A percentile compares a stretch with the other conserved stretches of the same genome.
Conservation (phyloP, 2,329 filamentous ascomycete species). For the Sphaerulina vaccinii region DNA sequence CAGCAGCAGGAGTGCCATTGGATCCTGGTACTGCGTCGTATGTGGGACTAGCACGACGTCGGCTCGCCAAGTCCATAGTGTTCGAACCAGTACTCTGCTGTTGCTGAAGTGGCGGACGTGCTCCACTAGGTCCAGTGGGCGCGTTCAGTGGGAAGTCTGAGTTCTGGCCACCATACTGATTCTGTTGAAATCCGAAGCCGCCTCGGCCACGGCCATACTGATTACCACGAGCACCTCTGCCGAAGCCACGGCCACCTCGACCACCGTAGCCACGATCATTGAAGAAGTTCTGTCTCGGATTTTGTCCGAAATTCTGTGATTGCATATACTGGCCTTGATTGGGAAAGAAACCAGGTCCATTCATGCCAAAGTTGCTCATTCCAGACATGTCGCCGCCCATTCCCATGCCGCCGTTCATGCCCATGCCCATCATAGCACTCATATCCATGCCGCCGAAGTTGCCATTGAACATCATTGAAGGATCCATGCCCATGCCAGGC, state of each 20-base stretch:
- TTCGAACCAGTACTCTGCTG: constrained; percentile 23
- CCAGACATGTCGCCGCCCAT: constrained; percentile 51
- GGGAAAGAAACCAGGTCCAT: constrained; percentile 60
- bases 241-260: constrained; percentile 45
- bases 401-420: constrained; percentile 72
- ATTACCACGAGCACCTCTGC: constrained; percentile 33
- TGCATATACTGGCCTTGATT: constrained; percentile 53
- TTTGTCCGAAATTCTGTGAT: constrained; percentile 39
- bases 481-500: constrained; percentile 82
- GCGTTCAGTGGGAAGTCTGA: constrained; percentile 22
- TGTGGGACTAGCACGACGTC: constrained; percentile 31
- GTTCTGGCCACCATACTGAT: constrained; percentile 27
- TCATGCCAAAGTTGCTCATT: constrained; percentile 69
- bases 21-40: constrained; percentile 31
- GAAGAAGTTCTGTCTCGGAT: constrained; percentile 51
- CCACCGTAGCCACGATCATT: constrained; percentile 69
- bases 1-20: constrained; percentile 16
- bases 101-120: neutral
- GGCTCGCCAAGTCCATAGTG: constrained; percentile 15
- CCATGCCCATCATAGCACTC: constrained; percentile 59
- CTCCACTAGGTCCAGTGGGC: constrained; percentile 17
- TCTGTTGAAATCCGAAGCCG: constrained; percentile 28
- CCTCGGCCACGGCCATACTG: constrained; percentile 29
- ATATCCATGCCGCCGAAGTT: constrained; percentile 73
- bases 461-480: constrained; percentile 67